phyloP scores from a whole-genome alignment of 495 filamentous ascomycete genomes.

The Penicillium cosmopolitanum region DNA sequence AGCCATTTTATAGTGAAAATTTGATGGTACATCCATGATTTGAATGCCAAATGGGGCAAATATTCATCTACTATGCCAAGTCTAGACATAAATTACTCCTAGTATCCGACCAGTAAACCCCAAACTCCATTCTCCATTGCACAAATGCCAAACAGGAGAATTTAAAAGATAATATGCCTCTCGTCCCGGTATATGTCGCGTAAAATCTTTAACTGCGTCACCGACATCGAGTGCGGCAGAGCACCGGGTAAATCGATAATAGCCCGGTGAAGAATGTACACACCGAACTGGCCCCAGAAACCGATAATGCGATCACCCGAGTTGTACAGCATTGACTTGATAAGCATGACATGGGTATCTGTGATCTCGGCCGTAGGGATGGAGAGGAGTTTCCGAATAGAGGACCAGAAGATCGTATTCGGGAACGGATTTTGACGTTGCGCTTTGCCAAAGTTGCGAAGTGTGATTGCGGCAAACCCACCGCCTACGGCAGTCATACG shows the following conservation, averaged over 20 bases:
- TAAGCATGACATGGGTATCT: constrained; percentile 75
- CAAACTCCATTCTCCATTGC: neutral
- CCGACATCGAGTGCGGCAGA: constrained; percentile 53
- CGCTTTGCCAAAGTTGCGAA: constrained; percentile 77
- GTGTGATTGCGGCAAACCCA: constrained; percentile 78
- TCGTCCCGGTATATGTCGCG: constrained; percentile 61
- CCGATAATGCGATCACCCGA: constrained; percentile 71
- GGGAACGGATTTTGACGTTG: constrained; percentile 75
- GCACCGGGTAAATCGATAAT: constrained; percentile 69
- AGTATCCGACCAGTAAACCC: neutral
- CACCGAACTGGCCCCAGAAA: constrained; percentile 74
- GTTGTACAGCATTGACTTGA: constrained; percentile 75
- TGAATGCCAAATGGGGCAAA: no score
- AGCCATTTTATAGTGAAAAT: no score
- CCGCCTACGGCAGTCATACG: constrained; percentile 83
- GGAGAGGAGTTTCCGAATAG: constrained; percentile 72
- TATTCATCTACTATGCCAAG: no score
- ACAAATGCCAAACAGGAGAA: neutral
- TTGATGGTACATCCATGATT: no score
- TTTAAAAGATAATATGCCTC: constrained; percentile 55
- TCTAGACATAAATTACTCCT: no score
- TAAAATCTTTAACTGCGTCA: constrained; percentile 61
- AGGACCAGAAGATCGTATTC: constrained; percentile 76
- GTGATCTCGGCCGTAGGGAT: constrained; percentile 67
- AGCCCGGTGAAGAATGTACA: constrained; percentile 64